Conservation (phyloP, 495 filamentous ascomycete species). For the Podospora conica region DNA sequence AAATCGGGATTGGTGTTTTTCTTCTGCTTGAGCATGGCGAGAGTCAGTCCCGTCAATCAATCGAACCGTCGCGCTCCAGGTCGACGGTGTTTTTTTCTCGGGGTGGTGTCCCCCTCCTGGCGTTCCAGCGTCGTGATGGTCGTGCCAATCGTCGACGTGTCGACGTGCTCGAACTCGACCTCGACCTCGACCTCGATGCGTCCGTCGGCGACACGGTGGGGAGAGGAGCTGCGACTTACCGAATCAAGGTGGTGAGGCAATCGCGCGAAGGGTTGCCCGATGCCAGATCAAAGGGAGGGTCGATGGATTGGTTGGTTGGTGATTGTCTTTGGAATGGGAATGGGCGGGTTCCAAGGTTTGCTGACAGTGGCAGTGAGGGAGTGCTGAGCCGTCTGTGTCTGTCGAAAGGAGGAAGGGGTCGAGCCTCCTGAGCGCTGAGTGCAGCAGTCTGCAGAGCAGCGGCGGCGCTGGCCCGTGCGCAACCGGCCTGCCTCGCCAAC, state of each 20-base stretch:
- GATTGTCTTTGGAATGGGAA: slow-evolving; percentile 16
- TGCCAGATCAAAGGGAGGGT: slow-evolving; percentile 9
- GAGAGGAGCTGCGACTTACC: slow-evolving; percentile 11
- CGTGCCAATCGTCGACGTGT: slow-evolving; percentile 12
- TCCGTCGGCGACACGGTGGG: not conserved
- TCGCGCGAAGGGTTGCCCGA: not conserved
- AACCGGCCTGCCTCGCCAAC: not conserved
- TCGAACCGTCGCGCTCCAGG: not conserved
- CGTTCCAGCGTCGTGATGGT: not conserved
- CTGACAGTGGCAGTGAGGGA: not conserved
- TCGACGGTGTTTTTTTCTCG: not conserved
- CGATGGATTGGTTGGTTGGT: slow-evolving; percentile 24
- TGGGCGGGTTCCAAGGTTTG: slow-evolving; percentile 17
- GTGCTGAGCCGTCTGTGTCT: slow-evolving; percentile 16
- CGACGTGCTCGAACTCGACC: not conserved
- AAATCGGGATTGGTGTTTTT: slow-evolving; percentile 8
- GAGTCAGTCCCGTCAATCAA: slow-evolving; percentile 22
- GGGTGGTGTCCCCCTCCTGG: not conserved
- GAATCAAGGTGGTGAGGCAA: not conserved
- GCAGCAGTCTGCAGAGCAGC: not conserved
- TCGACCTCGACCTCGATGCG: not conserved
- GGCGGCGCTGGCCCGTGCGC: slow-evolving; percentile 23
- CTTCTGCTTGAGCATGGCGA: slow-evolving; percentile 20
- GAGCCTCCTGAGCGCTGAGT: slow-evolving; percentile 5
- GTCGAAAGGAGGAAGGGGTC: slow-evolving; percentile 10